Evolutionary conservation across 1,284 basidiomycete species (phyloP), one percentile per base, ranked within the genome.

Genomic region (Phellinidium pouzarii): DNA sequence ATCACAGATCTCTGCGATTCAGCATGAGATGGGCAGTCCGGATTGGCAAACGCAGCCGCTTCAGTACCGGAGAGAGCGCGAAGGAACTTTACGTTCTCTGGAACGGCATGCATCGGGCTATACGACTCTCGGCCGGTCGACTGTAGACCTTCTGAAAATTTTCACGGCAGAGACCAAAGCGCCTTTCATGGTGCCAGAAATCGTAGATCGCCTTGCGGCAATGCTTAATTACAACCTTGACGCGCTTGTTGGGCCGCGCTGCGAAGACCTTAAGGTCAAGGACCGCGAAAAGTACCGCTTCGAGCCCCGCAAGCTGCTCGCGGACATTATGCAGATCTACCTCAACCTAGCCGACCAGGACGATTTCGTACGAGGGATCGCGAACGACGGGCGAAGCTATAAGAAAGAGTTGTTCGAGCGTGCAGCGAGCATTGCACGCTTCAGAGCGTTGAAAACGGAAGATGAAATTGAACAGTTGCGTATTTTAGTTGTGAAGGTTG

Each of bases 181-280:
- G 38, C 93, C 95, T 0, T 99, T 99, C 71, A 89, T 98, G 80
- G 89, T 91, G 68, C 87, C 91, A 2, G 96, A 99, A 70, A 97
- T 99, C 52, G 92, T 99, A 26, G 89, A 95, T 64, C 82, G 91
- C 37, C 77, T 99, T 14, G 95, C 96, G 3, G 94, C 94, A 0
- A 98, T 98, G 91, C 72, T 99, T 60, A 90, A 97, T 66, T 95
- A 95, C 72, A 98, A 98, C 64, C 74, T 99, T 22, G 84, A 89
- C 48, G 84, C 86, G 4, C 82, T 99, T 25, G 91, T 87, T 23
- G 96, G 96, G 0, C 92, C 94, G 2, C 79, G 79, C 56, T 92
- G 83, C 65, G 79, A 83, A 59, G 84, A 94, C 29, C 78, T 99
- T 20, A 86, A 80, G 59, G 91, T 99, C 52, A 79, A 84, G 59